Percentiles rank a stretch among this genome's conserved stretches.
Evolutionary conservation across 805 yeast genomes (phyloP).

Genomic region (Suhomyces vadensis): DNA sequence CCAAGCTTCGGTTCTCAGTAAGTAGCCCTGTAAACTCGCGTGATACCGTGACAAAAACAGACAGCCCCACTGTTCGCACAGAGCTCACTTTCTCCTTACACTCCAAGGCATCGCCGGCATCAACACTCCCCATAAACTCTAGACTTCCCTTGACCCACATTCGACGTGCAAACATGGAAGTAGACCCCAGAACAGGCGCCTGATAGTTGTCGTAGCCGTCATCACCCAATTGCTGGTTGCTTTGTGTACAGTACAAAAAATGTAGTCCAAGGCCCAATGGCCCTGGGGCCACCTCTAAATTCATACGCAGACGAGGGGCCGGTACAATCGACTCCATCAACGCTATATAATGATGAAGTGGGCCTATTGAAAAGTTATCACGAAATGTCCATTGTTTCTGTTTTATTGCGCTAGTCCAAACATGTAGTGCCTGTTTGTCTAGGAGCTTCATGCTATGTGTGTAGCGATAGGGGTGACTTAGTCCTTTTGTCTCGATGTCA

Average conservation of each 20-base stretch:
- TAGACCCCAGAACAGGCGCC: constrained; percentile 47
- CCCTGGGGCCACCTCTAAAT: not conserved
- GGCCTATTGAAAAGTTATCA: constrained; percentile 24
- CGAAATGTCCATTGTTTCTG: constrained; percentile 18
- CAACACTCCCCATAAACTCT: constrained; percentile 25
- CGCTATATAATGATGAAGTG: constrained; percentile 1
- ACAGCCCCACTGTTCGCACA: constrained; percentile 35
- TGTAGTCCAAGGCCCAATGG: constrained; percentile 52
- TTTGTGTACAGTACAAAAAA: constrained; percentile 66
- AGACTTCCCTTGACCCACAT: constrained; percentile 82
- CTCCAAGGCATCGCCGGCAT: constrained; percentile 20
- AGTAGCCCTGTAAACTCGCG: constrained; percentile 46
- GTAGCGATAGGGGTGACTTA: not conserved
- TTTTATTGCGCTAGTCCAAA: constrained; percentile 23
- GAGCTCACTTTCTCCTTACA: constrained; percentile 57
- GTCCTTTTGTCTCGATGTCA: not conserved
- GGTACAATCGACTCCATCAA: not conserved
- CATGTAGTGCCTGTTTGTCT: not conserved
- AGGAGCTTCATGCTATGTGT: not conserved
- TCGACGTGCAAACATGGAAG: constrained; percentile 50
- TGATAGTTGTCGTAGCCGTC: constrained; percentile 87
- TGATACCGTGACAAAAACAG: constrained; percentile 55
- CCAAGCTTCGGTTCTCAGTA: constrained; percentile 57
- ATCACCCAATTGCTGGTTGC: constrained; percentile 45
- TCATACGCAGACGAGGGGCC: not conserved